Evolutionary conservation across 2,329 filamentous ascomycete species (phyloP), one percentile per base, ranked within the genome.

Genomic region (Penicillium sp.): DNA sequence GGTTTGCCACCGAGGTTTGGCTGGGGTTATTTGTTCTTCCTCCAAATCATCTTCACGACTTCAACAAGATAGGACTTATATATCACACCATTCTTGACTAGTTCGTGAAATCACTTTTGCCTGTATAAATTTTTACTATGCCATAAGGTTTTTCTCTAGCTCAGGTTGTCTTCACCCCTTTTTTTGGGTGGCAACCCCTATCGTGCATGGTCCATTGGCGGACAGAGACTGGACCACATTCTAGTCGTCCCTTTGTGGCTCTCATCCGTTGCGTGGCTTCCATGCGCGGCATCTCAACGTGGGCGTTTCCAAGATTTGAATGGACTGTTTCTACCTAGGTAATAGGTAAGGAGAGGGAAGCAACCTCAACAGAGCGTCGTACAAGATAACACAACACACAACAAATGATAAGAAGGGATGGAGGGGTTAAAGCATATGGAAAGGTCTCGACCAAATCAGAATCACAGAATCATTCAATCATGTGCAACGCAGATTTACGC

Each of bases 221-320:
- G 57, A 79, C 85, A 59, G 82, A 45, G 92, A 97, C 71, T 72
- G 79, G 21, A 80, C 85, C 8, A 86, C 90, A 21, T 89, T 85
- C 16, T 92, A 85, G 83, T 83, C 25, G 83, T 83, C 25, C 93
- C 92, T 0, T 97, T 79, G 16, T 97, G 93, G 93, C 76, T 97
- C 64, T 79, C 86, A 50, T 96, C 95, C 69, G 92, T 29, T 29
- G 27, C 27, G 27, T 29, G 27, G 27, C 27, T 97, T 64, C 79
- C 86, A 50, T 97, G 95, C 69, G 92, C 91, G 32, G 91, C 89
- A 0, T 97, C 78, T 97, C 50, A 90, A 86, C 65, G 84, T 83
- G 1, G 85, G 85, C 0, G 81, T 86, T 3, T 25, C 21, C 13
- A 25, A 25, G 86, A 87, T 60, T 70, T 91, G 72, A 91, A 91